Evolutionary conservation across 2,329 filamentous ascomycete species (phyloP), one percentile per base, ranked within the genome.

Genomic region (Anisogramma anomala): DNA sequence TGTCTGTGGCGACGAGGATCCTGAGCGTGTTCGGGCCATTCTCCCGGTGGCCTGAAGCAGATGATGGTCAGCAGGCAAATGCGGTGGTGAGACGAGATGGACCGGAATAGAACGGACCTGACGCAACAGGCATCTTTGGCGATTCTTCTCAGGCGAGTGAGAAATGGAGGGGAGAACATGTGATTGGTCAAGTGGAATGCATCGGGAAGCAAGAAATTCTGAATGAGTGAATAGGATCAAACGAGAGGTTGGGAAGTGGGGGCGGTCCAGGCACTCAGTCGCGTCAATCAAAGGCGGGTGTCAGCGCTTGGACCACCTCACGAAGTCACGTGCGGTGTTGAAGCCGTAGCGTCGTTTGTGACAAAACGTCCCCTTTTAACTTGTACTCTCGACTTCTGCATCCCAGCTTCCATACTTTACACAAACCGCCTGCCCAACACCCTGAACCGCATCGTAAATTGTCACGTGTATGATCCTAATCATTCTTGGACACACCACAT

Each of bases 1-100:
- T 96, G 60, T 98, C 91, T 13, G 89, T 96, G 28, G 91, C 82
- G 46, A 98, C 74, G 27, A 98, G 78, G 50, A 98, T 91, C 50
- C 86, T 85, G 55, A 98, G 95, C 0, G 86, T 94, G 64, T 98
- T 95, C 0, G 86, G 93, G 64, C 98, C 86, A 52, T 83, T 63
- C 41, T 66, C 70, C 72, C 39, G 6, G 33, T 15, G 9, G 8
- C 8, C 25, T 27, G 31, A 20, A 19, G 9, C 5, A 2, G 3
- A 4, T 6, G 14, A 13, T n/a, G 9, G 30, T 46, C 18, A 46
- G 41, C 22, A 13, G 0, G 10, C 7, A 19, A 25, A 15, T 15
- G 14, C 7, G 6, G 13, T 15, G 20, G 5, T 5, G 8, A 17
- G 13, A n/a, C 26, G 4, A 32, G 11, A 18, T 13, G 31, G 7